Evolutionary conservation across 2,329 filamentous ascomycete species (phyloP).

Genomic region (Colletotrichum trifolii): DNA sequence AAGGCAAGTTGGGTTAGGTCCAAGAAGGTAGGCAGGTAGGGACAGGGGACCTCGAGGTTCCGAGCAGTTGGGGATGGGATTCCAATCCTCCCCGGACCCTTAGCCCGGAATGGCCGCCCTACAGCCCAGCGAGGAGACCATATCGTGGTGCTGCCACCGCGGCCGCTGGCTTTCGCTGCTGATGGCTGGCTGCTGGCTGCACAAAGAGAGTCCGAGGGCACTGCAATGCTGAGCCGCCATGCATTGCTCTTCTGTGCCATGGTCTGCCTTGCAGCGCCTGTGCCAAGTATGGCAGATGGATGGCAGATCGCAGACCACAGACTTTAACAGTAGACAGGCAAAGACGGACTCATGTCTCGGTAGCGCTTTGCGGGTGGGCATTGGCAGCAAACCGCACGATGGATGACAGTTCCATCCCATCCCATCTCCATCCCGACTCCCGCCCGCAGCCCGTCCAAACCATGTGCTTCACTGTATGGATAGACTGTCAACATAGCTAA

Average conservation of each 20-base stretch:
- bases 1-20: not conserved
- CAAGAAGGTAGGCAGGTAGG: not conserved
- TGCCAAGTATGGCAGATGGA: conserved; percentile 20
- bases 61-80: conserved; percentile 29
- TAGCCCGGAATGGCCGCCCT: conserved; percentile 31
- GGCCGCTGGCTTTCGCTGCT: not conserved
- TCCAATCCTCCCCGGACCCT: conserved; percentile 28
- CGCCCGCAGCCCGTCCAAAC: conserved; percentile 20
- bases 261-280: conserved; percentile 19
- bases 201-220: conserved; percentile 12
- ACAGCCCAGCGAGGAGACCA: conserved; percentile 17
- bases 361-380: not conserved
- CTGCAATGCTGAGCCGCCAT: conserved; percentile 15
- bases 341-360: not conserved
- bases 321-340: too few relatives aligned
- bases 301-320: conserved; percentile 1
- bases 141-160: not conserved
- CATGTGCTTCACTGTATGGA: conserved; percentile 1
- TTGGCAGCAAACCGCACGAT: too few relatives aligned
- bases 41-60: conserved; percentile 26
- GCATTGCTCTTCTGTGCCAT: not conserved
- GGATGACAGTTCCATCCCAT: not conserved
- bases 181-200: not conserved
- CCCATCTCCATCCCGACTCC: conserved; percentile 6
- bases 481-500: not conserved